Evolutionary conservation across 371 early-diverging fungal species (phyloP).

Genomic region (Smittium mucronatum): DNA sequence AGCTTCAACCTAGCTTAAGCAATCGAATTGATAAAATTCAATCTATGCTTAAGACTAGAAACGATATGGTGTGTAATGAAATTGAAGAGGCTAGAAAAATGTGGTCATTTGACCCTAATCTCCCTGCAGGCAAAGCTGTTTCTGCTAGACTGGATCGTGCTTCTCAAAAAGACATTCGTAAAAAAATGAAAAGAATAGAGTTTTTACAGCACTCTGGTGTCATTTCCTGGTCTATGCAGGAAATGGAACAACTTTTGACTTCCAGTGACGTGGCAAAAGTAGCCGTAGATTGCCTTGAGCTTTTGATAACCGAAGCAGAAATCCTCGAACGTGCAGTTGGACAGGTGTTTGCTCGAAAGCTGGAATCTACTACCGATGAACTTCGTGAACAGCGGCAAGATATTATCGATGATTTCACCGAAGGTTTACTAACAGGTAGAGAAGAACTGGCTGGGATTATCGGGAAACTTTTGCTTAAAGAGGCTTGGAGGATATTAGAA

Average conservation of each 20-base stretch:
- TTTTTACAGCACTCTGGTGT: constrained; percentile 30
- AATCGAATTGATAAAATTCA: constrained; percentile 41
- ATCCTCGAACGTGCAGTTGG: constrained; percentile 46
- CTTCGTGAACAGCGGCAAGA: constrained; percentile 38
- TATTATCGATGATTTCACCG: constrained; percentile 44
- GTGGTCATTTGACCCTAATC: constrained; percentile 18
- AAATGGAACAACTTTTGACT: constrained; percentile 30
- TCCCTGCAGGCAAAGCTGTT: constrained; percentile 31
- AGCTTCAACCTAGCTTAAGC: constrained; percentile 31
- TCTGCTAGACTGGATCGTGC: constrained; percentile 44
- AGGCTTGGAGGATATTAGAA: constrained; percentile 54
- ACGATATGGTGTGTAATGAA: constrained; percentile 27
- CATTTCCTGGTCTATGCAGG: constrained; percentile 34
- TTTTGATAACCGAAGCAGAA: constrained; percentile 59
- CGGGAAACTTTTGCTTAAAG: constrained; percentile 54
- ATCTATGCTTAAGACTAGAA: constrained; percentile 33
- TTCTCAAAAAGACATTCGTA: constrained; percentile 50
- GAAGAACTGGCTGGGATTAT: constrained; percentile 51
- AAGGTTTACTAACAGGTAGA: constrained; percentile 53
- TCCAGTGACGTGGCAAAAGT: constrained; percentile 39
- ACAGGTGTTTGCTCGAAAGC: constrained; percentile 39
- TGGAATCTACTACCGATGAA: constrained; percentile 35
- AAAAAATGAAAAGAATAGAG: constrained; percentile 47
- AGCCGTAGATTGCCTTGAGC: constrained; percentile 43
- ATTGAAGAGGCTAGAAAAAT: constrained; percentile 32